phyloP scores from a whole-genome alignment of 2,329 filamentous ascomycete species.

The Ceratocystis ficicola region DNA sequence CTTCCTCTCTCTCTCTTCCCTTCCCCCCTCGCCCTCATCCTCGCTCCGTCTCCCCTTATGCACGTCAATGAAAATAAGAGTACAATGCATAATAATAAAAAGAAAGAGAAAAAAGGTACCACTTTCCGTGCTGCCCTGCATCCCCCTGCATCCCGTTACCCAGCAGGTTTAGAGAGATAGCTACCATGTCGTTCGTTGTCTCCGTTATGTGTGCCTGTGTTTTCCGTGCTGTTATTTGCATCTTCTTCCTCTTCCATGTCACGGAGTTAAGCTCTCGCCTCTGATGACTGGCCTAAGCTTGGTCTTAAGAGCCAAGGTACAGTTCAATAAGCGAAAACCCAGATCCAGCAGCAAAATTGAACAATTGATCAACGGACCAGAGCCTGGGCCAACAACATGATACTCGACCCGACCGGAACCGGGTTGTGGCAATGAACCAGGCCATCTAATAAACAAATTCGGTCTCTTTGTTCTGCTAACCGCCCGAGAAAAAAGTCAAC shows the following conservation, averaged over 20 bases:
- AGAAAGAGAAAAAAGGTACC: background rate
- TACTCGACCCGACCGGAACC: slow-evolving; percentile 2
- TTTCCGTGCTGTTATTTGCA: background rate
- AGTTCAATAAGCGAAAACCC: background rate
- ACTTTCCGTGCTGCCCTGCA: too few relatives aligned
- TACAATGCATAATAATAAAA: background rate
- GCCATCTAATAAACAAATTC: background rate
- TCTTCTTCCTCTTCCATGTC: background rate
- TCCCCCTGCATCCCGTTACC: too few relatives aligned
- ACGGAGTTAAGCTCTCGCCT: background rate
- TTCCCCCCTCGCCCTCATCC: background rate
- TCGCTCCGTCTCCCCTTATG: background rate
- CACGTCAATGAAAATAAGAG: slow-evolving; percentile 3
- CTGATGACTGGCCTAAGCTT: too few relatives aligned
- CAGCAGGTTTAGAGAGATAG: too few relatives aligned
- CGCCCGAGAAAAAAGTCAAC: background rate
- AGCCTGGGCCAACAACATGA: slow-evolving; percentile 4
- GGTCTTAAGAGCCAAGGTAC: background rate
- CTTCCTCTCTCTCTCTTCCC: background rate
- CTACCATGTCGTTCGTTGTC: background rate
- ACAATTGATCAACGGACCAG: background rate
- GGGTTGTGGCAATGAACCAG: background rate
- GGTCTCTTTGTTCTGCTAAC: background rate
- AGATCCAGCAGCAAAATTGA: background rate
- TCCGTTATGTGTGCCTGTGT: background rate